phyloP scores from a whole-genome alignment of 2,329 filamentous ascomycete genomes.

The Fusarium setosum region DNA sequence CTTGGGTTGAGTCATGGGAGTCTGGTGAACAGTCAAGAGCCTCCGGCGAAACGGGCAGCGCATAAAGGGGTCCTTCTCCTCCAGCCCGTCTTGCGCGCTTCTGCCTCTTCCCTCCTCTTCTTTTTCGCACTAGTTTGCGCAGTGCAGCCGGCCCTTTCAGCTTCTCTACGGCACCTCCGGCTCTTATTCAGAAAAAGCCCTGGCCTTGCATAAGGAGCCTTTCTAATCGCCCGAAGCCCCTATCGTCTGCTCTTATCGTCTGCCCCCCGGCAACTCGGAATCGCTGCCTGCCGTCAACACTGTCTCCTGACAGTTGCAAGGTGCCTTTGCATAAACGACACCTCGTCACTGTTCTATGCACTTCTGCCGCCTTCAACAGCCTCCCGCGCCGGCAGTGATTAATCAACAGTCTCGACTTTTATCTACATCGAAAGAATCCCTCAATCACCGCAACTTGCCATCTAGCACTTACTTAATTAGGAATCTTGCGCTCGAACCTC shows the following conservation, averaged over 20 bases:
- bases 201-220: background rate
- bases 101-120: background rate
- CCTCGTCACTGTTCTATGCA: background rate
- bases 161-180: background rate
- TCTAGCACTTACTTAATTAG: background rate
- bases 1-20: constrained; percentile 22
- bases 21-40: constrained; percentile 25
- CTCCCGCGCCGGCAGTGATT: constrained; percentile 13
- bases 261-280: background rate
- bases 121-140: background rate
- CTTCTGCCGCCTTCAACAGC: background rate
- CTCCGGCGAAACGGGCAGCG: background rate
- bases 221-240: background rate
- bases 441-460: background rate
- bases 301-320: background rate
- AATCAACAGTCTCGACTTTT: background rate
- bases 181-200: background rate
- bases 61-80: constrained; percentile 11
- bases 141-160: background rate
- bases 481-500: background rate
- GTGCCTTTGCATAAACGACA: background rate
- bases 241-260: constrained; percentile 15
- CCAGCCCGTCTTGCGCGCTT: constrained; percentile 8
- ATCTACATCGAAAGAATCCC: background rate
- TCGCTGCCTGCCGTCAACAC: constrained; percentile 1